phyloP scores from a whole-genome alignment of 2,329 filamentous ascomycete species.

The Boeremia exigua region DNA sequence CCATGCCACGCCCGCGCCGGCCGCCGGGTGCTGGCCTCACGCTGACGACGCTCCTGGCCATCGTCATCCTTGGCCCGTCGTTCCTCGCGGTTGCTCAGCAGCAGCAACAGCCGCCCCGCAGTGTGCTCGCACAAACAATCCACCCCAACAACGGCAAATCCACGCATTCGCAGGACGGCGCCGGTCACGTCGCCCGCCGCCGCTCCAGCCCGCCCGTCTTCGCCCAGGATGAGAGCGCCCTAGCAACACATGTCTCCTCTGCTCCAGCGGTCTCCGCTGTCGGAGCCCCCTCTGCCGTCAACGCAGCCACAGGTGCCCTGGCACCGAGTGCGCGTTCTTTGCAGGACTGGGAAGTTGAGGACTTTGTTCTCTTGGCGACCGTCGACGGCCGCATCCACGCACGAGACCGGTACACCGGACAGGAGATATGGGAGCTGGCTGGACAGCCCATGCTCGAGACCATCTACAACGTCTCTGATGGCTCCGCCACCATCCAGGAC shows the following conservation, averaged over 20 bases:
- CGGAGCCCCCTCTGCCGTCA: conserved; percentile 84
- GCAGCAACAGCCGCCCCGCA: conserved; percentile 46
- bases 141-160: conserved; percentile 28
- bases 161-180: conserved; percentile 21
- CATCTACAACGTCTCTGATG: conserved; percentile 67
- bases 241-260: conserved; percentile 75
- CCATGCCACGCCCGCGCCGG: conserved; percentile 49
- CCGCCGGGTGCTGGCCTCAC: conserved; percentile 49
- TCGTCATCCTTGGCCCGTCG: conserved; percentile 45
- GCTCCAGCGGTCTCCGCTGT: conserved; percentile 91
- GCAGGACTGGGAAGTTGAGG: conserved; percentile 99
- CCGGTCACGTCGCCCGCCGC: conserved; percentile 29
- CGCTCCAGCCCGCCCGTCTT: conserved; percentile 36
- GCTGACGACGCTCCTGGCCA: conserved; percentile 42
- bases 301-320: conserved; percentile 52
- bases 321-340: conserved; percentile 87
- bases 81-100: conserved; percentile 49
- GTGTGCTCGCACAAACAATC: conserved; percentile 25
- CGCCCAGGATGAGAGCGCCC: conserved; percentile 81
- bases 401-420: conserved; percentile 84
- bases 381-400: conserved; percentile 97
- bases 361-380: conserved; percentile 99
- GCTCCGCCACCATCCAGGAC: conserved; percentile 55
- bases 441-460: conserved; percentile 92
- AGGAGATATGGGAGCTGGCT: conserved; percentile 83